These are phyloP conservation scores for Phytophthora pistaciae DNA, from an alignment of 352 stramenopile species.

Conservation along the genomic window DNA sequence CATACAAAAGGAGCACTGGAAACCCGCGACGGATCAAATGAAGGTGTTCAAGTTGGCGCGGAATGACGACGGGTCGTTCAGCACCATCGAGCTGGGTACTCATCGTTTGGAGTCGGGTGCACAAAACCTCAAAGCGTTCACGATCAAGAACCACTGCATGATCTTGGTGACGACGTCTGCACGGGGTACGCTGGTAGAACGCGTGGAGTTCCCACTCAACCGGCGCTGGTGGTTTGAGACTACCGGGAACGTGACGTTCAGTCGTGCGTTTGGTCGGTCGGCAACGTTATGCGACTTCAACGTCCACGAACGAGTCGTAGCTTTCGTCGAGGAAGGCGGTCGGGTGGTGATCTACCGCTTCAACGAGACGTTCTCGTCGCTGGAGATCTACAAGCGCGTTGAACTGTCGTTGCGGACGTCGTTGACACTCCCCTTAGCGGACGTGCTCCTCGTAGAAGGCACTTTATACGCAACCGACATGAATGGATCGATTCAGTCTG, in stretches of 20 bases:
- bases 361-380: conserved; percentile 29
- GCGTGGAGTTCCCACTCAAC: conserved; percentile 30
- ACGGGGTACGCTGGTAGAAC: conserved; percentile 22
- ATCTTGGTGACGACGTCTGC: conserved; percentile 37
- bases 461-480: conserved; percentile 48
- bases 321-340: conserved; percentile 36
- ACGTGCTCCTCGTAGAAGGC: conserved; percentile 32
- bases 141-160: conserved; percentile 36
- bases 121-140: conserved; percentile 28
- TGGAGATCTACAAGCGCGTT: conserved; percentile 41
- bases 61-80: conserved; percentile 18
- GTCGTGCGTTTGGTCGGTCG: conserved; percentile 15
- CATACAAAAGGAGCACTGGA: conserved; percentile 31
- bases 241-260: conserved; percentile 10
- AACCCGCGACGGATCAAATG: conserved; percentile 36
- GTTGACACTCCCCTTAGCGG: conserved; percentile 26
- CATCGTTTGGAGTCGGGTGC: conserved; percentile 27
- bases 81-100: conserved; percentile 13
- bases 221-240: neutral
- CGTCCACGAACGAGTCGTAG: conserved; percentile 30
- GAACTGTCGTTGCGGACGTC: conserved; percentile 35
- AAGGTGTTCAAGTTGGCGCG: conserved; percentile 31
- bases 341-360: conserved; percentile 39
- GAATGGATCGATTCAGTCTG: conserved; percentile 41
- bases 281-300: conserved; percentile 33